phyloP scores from a whole-genome alignment of 139 green algal genomes.

The Micractinium conductrix region DNA sequence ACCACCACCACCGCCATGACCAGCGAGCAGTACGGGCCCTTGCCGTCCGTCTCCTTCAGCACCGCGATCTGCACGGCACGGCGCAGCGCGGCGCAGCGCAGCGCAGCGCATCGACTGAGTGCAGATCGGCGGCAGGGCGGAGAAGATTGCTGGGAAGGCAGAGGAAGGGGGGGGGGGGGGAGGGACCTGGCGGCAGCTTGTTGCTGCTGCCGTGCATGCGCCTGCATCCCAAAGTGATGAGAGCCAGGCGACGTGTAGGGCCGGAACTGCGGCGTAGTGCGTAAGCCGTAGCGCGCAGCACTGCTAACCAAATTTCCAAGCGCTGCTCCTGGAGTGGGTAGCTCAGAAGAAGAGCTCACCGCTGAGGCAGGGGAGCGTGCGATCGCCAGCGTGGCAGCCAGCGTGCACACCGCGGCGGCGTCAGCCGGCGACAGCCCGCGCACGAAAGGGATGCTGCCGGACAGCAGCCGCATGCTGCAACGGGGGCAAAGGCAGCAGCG shows the following conservation, averaged over 20 bases:
- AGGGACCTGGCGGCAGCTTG: too few species aligned
- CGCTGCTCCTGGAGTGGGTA: too few species aligned
- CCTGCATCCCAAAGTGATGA: too few species aligned
- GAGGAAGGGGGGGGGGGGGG: too few species aligned
- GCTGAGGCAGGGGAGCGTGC: slow-evolving; percentile 86
- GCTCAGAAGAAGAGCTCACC: slow-evolving; percentile 46
- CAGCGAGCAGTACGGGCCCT: slow-evolving; percentile 80
- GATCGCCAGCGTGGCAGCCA: slow-evolving; percentile 83
- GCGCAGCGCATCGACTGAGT: too few species aligned
- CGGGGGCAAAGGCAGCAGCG: background rate
- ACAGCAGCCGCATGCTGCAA: slow-evolving; percentile 47
- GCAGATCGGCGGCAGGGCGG: too few species aligned
- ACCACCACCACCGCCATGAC: slow-evolving; percentile 89
- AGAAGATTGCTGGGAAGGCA: too few species aligned
- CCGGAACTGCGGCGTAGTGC: too few species aligned
- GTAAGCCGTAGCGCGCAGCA: too few species aligned
- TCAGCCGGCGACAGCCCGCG: background rate
- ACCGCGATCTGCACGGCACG: slow-evolving; percentile 76
- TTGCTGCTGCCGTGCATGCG: too few species aligned
- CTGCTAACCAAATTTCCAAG: too few species aligned
- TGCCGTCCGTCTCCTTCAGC: slow-evolving; percentile 81
- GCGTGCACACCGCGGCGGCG: slow-evolving; percentile 50
- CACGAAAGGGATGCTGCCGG: slow-evolving; percentile 42
- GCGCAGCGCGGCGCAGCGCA: background rate
- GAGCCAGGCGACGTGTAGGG: too few species aligned